Evolutionary conservation across 2,329 filamentous ascomycete species (phyloP).

Genomic region (Malbranchea zuffiana): DNA sequence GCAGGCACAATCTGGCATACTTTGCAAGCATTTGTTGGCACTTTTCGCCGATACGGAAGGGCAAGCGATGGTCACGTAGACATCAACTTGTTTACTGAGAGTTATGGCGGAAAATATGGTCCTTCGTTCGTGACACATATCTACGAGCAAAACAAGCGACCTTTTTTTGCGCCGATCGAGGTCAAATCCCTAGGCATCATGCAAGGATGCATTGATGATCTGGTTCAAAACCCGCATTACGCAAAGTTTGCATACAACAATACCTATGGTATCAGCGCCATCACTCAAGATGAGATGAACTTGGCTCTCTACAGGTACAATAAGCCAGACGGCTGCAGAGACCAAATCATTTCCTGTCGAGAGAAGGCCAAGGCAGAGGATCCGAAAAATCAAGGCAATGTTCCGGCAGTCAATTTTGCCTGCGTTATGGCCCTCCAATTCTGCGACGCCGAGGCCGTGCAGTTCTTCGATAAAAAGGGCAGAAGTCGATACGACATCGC

Average conservation of each 20-base stretch:
- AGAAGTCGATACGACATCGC: constrained; percentile 50
- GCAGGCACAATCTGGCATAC: constrained; percentile 49
- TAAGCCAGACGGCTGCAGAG: constrained; percentile 42
- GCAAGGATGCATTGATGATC: constrained; percentile 52
- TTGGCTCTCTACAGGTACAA: constrained; percentile 37
- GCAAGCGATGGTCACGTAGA: constrained; percentile 30
- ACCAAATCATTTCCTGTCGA: constrained; percentile 44
- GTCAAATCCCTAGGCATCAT: constrained; percentile 47
- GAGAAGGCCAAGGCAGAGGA: constrained; percentile 38
- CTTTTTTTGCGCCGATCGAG: constrained; percentile 31
- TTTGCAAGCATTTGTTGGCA: constrained; percentile 50
- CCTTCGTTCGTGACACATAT: constrained; percentile 32
- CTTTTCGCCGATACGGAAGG: constrained; percentile 51
- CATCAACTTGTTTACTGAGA: constrained; percentile 37
- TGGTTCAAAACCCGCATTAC: constrained; percentile 41
- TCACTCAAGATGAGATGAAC: constrained; percentile 40
- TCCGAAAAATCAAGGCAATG: constrained; percentile 38
- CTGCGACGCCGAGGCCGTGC: constrained; percentile 48
- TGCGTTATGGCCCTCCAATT: constrained; percentile 38
- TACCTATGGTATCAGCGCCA: constrained; percentile 45
- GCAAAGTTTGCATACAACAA: constrained; percentile 47
- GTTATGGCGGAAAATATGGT: constrained; percentile 37
- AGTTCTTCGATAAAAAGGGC: constrained; percentile 37
- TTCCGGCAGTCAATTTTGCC: constrained; percentile 34
- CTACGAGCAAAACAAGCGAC: constrained; percentile 30